phyloP scores from a whole-genome alignment of 345 rosid genomes.

The Gossypium longicalyx region DNA sequence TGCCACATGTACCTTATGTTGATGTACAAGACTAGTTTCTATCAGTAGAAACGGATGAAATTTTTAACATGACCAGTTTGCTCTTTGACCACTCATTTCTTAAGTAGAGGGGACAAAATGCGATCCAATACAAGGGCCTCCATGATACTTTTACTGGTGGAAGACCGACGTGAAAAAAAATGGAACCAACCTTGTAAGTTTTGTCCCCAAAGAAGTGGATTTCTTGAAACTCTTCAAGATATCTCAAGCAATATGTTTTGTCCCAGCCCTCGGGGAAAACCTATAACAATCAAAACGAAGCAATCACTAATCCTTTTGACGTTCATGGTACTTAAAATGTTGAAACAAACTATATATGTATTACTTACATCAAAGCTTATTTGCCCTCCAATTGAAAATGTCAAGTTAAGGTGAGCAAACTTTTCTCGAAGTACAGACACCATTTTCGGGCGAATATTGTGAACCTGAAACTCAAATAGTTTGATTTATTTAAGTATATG shows the following conservation, averaged over 20 bases:
- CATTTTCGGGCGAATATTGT: constrained; percentile 79
- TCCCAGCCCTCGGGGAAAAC: constrained; percentile 98
- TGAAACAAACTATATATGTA: constrained; percentile 15
- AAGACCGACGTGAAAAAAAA: neutral
- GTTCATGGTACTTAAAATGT: neutral
- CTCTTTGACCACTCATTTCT: too few species aligned
- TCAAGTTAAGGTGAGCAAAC: constrained; percentile 84
- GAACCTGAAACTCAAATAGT: constrained; percentile 56
- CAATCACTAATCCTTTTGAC: neutral
- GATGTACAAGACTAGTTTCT: too few species aligned
- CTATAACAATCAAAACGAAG: constrained; percentile 33
- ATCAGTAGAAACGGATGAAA: too few species aligned
- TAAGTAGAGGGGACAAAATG: too few species aligned
- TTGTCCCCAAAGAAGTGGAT: constrained; percentile 99
- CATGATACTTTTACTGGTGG: neutral
- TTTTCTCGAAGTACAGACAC: constrained; percentile 75
- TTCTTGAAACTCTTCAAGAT: constrained; percentile 68
- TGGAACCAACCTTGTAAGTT: constrained; percentile 69
- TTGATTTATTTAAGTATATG: constrained; percentile 6
- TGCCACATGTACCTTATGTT: too few species aligned
- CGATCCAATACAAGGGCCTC: too few species aligned
- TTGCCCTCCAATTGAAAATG: constrained; percentile 96
- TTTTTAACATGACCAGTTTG: too few species aligned
- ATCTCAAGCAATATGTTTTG: constrained; percentile 93
- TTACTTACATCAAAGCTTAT: constrained; percentile 91